These are phyloP conservation scores for Diutina sp. DNA, from an alignment of 1,139 yeast genomes.

Conservation along the genomic window DNA sequence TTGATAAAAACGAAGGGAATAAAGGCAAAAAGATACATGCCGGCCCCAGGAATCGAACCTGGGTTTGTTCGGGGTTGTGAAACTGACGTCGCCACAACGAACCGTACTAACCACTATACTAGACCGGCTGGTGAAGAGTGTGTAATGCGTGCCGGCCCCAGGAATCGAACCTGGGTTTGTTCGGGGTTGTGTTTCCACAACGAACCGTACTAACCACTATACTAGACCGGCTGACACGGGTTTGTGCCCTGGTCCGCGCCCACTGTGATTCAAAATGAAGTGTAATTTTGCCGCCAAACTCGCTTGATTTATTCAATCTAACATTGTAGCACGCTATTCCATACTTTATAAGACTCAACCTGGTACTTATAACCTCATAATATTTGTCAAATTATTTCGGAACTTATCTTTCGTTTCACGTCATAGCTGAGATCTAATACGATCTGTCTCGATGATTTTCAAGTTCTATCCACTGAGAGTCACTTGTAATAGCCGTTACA, in stretches of 20 bases:
- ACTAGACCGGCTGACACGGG: neutral
- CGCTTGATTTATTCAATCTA: too few relatives aligned
- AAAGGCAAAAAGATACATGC: neutral
- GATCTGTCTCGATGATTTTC: too few relatives aligned
- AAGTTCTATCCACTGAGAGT: too few relatives aligned
- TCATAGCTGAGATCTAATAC: too few relatives aligned
- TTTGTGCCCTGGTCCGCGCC: neutral
- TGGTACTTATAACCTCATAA: too few relatives aligned
- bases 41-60: conserved; percentile 3
- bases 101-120: conserved; percentile 2
- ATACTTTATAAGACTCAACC: too few relatives aligned
- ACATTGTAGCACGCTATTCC: too few relatives aligned
- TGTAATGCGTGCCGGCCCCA: neutral
- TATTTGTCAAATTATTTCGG: too few relatives aligned
- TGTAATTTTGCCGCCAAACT: neutral
- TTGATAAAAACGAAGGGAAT: too few relatives aligned
- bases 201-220: neutral
- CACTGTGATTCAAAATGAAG: too few relatives aligned
- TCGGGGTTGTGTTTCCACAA: neutral
- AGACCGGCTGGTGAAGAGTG: neutral
- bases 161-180: neutral
- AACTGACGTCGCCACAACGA: neutral
- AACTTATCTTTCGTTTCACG: too few relatives aligned
- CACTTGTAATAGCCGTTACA: too few relatives aligned
- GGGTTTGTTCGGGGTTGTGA: conserved; percentile 1